These are phyloP conservation scores for Candida schatavii DNA, from an alignment of 805 yeast genomes.

Conservation along the genomic window DNA sequence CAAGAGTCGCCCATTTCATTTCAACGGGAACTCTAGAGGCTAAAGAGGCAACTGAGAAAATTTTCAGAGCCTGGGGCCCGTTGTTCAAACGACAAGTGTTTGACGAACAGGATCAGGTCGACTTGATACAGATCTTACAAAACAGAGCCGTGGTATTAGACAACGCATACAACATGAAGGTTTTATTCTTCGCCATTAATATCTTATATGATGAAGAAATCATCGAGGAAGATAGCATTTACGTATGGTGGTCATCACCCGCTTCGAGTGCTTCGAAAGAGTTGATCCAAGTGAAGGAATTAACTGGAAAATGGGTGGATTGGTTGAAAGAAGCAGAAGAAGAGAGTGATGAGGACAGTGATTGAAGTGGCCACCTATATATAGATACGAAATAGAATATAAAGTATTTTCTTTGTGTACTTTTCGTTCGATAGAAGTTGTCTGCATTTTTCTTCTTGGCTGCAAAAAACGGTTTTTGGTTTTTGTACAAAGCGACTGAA, in stretches of 20 bases:
- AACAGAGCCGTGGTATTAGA: slow-evolving; percentile 33
- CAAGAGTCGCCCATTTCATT: slow-evolving; percentile 68
- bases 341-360: slow-evolving; percentile 38
- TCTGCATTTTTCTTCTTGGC: too few species aligned
- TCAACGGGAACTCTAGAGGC: slow-evolving; percentile 73
- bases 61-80: slow-evolving; percentile 79
- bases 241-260: slow-evolving; percentile 73
- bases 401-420: too few species aligned
- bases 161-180: slow-evolving; percentile 44
- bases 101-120: slow-evolving; percentile 73
- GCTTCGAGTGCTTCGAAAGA: slow-evolving; percentile 36
- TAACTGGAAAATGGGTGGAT: slow-evolving; percentile 72
- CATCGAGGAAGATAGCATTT: slow-evolving; percentile 75
- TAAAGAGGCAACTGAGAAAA: slow-evolving; percentile 71
- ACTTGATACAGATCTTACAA: slow-evolving; percentile 57
- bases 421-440: too few species aligned
- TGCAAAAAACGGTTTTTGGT: too few species aligned
- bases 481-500: too few species aligned
- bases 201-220: slow-evolving; percentile 79
- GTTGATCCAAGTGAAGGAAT: slow-evolving; percentile 47
- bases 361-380: too few species aligned
- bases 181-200: slow-evolving; percentile 51
- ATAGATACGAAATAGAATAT: too few species aligned
- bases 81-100: slow-evolving; percentile 83
- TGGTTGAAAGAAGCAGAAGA: slow-evolving; percentile 84